Evolutionary conservation across 805 yeast species (phyloP).

Genomic region (Metschnikowia similis): DNA sequence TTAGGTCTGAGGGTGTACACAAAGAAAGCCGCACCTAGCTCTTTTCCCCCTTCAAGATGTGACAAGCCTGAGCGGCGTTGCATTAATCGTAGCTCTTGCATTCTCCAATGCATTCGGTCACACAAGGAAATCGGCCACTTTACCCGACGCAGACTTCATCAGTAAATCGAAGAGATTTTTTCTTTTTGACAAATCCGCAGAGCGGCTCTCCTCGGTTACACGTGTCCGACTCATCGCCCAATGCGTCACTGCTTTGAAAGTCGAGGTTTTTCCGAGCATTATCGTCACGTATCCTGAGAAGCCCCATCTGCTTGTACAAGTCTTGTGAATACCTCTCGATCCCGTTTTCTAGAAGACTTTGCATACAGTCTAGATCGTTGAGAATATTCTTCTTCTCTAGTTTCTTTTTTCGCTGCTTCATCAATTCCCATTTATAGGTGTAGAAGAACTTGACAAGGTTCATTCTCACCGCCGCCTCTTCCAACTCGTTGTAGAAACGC

Average conservation of each 20-base stretch:
- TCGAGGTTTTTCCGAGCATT: background rate
- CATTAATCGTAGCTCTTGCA: background rate
- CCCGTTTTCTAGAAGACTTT: background rate
- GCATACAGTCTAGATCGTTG: background rate
- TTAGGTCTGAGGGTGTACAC: background rate
- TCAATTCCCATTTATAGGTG: constrained; percentile 7
- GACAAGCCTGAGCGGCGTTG: background rate
- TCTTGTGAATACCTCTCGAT: background rate
- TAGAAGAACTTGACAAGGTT: constrained; percentile 10
- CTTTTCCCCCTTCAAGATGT: background rate
- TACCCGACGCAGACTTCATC: constrained; percentile 3
- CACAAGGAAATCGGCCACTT: background rate
- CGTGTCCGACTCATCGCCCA: background rate
- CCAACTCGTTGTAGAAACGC: constrained; percentile 5
- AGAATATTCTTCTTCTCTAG: background rate
- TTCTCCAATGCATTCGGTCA: background rate
- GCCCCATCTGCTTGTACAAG: constrained; percentile 1
- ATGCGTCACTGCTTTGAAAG: background rate
- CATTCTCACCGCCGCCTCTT: constrained; percentile 12
- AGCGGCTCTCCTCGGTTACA: background rate
- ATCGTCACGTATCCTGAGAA: background rate
- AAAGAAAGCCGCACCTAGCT: background rate
- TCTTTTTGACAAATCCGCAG: background rate
- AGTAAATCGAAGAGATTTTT: constrained; percentile 1
- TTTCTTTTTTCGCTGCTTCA: background rate